A percentile compares a stretch with the other conserved stretches of the same genome.
Conservation (phyloP, 2,329 filamentous ascomycete genomes). For the Aaosphaeria pasadenensis region DNA sequence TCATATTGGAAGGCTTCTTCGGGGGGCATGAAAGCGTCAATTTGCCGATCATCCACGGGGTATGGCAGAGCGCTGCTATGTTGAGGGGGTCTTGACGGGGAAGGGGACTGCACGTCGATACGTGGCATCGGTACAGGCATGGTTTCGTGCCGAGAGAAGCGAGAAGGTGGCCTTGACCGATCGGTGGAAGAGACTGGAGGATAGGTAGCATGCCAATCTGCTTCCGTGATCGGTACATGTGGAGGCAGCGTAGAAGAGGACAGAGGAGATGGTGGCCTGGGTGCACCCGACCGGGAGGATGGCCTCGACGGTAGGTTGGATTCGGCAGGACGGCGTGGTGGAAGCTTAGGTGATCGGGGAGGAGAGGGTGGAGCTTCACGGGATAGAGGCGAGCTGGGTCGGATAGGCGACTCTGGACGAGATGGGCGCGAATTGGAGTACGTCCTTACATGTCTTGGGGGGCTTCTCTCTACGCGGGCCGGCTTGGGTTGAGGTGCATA, state of each 20-base stretch:
- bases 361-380: slow-evolving; percentile 13
- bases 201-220: slow-evolving; percentile 31
- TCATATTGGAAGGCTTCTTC: slow-evolving; percentile 42
- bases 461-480: slow-evolving; percentile 15
- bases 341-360: slow-evolving; percentile 29
- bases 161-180: slow-evolving; percentile 23
- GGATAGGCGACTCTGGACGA: slow-evolving; percentile 13
- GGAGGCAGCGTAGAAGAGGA: slow-evolving; percentile 16
- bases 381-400: slow-evolving; percentile 26
- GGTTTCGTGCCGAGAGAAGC: slow-evolving; percentile 26
- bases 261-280: slow-evolving; percentile 23
- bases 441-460: slow-evolving; percentile 8
- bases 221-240: slow-evolving; percentile 20
- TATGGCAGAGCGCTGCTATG: slow-evolving; percentile 39
- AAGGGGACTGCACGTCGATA: slow-evolving; percentile 32
- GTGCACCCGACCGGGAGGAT: slow-evolving; percentile 20
- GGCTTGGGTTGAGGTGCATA: slow-evolving; percentile 9
- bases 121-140: slow-evolving; percentile 26
- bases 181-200: slow-evolving; percentile 19
- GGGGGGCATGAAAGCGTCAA: slow-evolving; percentile 40
- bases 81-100: slow-evolving; percentile 24
- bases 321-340: slow-evolving; percentile 15
- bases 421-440: slow-evolving; percentile 15
- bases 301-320: slow-evolving; percentile 29
- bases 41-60: slow-evolving; percentile 41